A percentile compares a stretch with the other conserved stretches of the same genome.
These are phyloP conservation scores for Paramecium biaurelia DNA, from an alignment of 73 alveolate genomes.

Conservation along the genomic window DNA sequence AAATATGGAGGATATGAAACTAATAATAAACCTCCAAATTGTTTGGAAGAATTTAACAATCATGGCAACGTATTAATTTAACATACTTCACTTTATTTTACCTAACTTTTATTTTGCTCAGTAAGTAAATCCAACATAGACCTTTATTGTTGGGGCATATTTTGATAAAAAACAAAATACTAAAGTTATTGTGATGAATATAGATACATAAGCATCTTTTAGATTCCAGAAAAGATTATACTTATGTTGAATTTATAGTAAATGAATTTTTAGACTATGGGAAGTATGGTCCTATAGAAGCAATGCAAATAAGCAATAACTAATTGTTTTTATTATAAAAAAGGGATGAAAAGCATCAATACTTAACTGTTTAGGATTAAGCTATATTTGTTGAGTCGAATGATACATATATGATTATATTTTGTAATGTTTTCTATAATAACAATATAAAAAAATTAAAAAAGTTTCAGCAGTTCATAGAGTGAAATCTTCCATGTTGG, in stretches of 20 bases:
- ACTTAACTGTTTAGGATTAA: not conserved
- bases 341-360: not conserved
- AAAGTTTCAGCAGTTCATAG: not conserved
- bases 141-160: not conserved
- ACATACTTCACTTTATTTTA: not conserved
- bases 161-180: not conserved
- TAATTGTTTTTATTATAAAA: conserved; percentile 15
- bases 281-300: conserved; percentile 5
- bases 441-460: not conserved
- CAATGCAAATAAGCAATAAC: not conserved
- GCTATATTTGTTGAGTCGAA: not conserved
- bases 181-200: conserved; percentile 8
- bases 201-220: not conserved
- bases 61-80: not conserved
- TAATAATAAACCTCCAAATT: not conserved
- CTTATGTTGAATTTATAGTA: not conserved
- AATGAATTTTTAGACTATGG: conserved; percentile 17
- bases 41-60: not conserved
- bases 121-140: not conserved
- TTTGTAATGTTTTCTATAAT: not conserved
- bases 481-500: not conserved
- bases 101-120: not conserved
- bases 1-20: not conserved
- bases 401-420: not conserved
- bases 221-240: not conserved